Evolutionary conservation across 495 filamentous ascomycete species (phyloP).

Genomic region (Neurospora sp.): DNA sequence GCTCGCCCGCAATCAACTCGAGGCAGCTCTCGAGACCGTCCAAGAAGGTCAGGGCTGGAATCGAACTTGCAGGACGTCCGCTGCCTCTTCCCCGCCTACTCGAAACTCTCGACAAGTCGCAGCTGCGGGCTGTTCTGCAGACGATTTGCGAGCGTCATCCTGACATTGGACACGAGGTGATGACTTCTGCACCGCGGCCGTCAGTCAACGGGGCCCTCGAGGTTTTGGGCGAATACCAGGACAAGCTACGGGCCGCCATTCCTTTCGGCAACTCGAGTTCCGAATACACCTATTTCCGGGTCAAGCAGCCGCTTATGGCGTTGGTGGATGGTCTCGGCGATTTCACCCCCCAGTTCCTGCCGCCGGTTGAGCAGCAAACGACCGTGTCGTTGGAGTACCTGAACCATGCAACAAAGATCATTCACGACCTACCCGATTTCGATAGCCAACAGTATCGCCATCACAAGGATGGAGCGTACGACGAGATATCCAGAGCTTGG

Average conservation of each 20-base stretch:
- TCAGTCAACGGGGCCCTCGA: conserved; percentile 67
- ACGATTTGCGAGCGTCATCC: conserved; percentile 85
- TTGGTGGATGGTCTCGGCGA: conserved; percentile 85
- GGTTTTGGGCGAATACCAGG: conserved; percentile 74
- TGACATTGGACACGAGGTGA: conserved; percentile 67
- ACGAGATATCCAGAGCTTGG: conserved; percentile 92
- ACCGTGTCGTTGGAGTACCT: conserved; percentile 73
- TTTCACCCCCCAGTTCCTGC: conserved; percentile 90
- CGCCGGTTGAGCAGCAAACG: conserved; percentile 75
- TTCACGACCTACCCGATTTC: conserved; percentile 84
- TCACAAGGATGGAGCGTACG: conserved; percentile 88
- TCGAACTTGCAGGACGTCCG: conserved; percentile 67
- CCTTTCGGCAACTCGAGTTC: conserved; percentile 77
- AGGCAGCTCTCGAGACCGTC: conserved; percentile 52
- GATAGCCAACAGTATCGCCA: conserved; percentile 74
- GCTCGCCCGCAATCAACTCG: conserved; percentile 61
- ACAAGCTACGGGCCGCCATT: conserved; percentile 65
- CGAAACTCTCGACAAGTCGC: conserved; percentile 78
- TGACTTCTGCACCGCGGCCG: conserved; percentile 75
- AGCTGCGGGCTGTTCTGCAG: conserved; percentile 71
- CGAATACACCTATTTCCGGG: conserved; percentile 92
- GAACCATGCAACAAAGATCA: conserved; percentile 78
- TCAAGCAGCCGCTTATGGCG: conserved; percentile 66
- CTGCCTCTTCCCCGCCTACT: conserved; percentile 73
- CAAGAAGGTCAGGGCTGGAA: conserved; percentile 45